phyloP scores from a whole-genome alignment of 352 stramenopile genomes.

The Phytopythium boreale region DNA sequence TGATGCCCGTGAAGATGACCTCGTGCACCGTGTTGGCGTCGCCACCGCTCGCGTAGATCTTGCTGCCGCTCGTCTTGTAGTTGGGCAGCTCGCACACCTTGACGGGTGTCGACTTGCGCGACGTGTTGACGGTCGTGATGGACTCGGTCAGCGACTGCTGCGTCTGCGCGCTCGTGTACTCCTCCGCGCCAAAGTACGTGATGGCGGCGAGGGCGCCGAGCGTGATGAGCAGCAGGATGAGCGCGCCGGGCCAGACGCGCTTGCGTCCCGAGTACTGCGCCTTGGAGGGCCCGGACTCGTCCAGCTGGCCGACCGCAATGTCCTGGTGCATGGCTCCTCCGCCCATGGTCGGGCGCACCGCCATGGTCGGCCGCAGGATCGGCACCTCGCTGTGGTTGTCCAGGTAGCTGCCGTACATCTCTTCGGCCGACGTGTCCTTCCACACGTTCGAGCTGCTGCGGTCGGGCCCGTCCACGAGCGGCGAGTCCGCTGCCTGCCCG shows the following conservation, averaged over 20 bases:
- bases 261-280: constrained; percentile 66
- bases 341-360: constrained; percentile 20
- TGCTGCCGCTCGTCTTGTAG: constrained; percentile 53
- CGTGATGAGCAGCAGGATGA: constrained; percentile 64
- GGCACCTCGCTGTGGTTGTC: constrained; percentile 34
- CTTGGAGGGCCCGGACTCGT: constrained; percentile 27
- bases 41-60: constrained; percentile 63
- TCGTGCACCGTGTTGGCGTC: constrained; percentile 49
- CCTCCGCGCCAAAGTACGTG: constrained; percentile 58
- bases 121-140: constrained; percentile 30
- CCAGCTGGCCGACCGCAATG: constrained; percentile 70
- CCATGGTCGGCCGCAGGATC: constrained; percentile 52
- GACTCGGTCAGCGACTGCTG: constrained; percentile 57
- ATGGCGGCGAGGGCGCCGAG: constrained; percentile 45
- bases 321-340: constrained; percentile 40
- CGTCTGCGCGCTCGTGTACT: constrained; percentile 59
- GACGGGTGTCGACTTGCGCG: constrained; percentile 30
- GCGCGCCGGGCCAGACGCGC: constrained; percentile 71
- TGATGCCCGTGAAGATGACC: constrained; percentile 82
- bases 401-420: constrained; percentile 74
- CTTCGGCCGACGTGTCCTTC: constrained; percentile 67
- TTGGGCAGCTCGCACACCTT: constrained; percentile 72
- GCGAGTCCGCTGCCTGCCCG: constrained; percentile 10
- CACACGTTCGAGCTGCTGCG: constrained; percentile 50
- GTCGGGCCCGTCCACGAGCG: constrained; percentile 29